A percentile compares a stretch with the other conserved stretches of the same genome.
Evolutionary conservation across 106 monocot genomes (phyloP).

Genomic region (Iris macrosiphon): DNA sequence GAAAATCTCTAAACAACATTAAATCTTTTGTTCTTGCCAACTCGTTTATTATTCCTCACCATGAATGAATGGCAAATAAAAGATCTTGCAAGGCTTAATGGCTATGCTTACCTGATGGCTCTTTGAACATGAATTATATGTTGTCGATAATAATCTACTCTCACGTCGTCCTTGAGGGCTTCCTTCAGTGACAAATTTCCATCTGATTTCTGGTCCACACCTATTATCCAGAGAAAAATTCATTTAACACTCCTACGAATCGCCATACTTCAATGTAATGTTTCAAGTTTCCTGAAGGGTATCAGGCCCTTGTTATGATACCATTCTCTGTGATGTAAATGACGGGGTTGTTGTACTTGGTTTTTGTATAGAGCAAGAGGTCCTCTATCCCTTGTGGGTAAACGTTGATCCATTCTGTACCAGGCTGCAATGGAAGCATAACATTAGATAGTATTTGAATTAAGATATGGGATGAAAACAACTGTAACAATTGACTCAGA

Average conservation of each 20-base stretch:
- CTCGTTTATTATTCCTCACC: too few species aligned
- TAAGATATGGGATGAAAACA: too few species aligned
- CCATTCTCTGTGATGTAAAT: slow-evolving; percentile 83
- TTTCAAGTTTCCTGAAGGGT: too few species aligned
- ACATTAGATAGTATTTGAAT: too few species aligned
- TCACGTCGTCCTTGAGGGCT: slow-evolving; percentile 33
- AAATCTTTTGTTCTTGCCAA: too few species aligned
- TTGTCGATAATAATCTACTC: slow-evolving; percentile 26
- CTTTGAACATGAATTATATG: too few species aligned
- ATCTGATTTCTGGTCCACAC: slow-evolving; percentile 20
- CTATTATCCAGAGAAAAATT: too few species aligned
- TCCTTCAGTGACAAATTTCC: slow-evolving; percentile 22
- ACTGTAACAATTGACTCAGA: too few species aligned
- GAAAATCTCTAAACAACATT: too few species aligned
- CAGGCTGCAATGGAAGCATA: too few species aligned
- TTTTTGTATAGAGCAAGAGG: slow-evolving; percentile 43
- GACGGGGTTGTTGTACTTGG: slow-evolving; percentile 44
- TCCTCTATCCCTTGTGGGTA: slow-evolving; percentile 60
- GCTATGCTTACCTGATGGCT: slow-evolving; percentile 35
- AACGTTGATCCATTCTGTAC: slow-evolving; percentile 43
- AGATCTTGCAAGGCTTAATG: slow-evolving; percentile 18
- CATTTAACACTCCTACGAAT: slow-evolving; percentile 17
- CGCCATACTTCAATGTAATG: background rate
- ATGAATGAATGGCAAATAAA: too few species aligned
- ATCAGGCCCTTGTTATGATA: too few species aligned